Evolutionary conservation across 1,284 basidiomycete species (phyloP).

Genomic region (Inonotus obliquus): DNA sequence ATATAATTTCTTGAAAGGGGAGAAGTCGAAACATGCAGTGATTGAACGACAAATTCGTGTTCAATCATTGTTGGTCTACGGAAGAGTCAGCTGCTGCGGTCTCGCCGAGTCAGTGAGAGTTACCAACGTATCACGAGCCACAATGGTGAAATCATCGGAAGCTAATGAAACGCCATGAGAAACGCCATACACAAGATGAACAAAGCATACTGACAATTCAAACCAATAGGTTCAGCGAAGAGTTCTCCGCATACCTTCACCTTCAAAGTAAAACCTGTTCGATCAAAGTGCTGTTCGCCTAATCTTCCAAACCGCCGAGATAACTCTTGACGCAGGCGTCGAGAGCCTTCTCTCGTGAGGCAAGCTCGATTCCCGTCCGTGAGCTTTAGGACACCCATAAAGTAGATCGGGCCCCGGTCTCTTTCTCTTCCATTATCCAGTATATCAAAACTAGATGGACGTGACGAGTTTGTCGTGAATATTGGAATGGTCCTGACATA

Average conservation of each 20-base stretch:
- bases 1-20: conserved; percentile 10
- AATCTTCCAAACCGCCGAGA: background rate
- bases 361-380: background rate
- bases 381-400: conserved; percentile 9
- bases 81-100: background rate
- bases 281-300: background rate
- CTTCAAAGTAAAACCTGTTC: background rate
- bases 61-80: background rate
- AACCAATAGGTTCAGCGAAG: background rate
- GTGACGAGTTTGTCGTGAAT: background rate
- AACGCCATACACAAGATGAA: background rate
- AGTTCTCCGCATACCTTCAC: conserved; percentile 1
- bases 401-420: conserved; percentile 1
- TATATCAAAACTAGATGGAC: conserved; percentile 3
- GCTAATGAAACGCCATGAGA: background rate
- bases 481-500: background rate
- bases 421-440: conserved; percentile 1
- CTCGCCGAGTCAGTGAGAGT: background rate
- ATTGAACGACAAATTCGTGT: conserved; percentile 1
- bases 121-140: background rate
- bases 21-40: conserved; percentile 5
- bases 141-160: background rate
- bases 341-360: conserved; percentile 4
- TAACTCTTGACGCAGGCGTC: conserved; percentile 2
- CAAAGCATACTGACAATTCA: conserved; percentile 2